Base-by-base conservation (phyloP, 1,284 basidiomycete species). In the Ustilago trichophora region DNA sequence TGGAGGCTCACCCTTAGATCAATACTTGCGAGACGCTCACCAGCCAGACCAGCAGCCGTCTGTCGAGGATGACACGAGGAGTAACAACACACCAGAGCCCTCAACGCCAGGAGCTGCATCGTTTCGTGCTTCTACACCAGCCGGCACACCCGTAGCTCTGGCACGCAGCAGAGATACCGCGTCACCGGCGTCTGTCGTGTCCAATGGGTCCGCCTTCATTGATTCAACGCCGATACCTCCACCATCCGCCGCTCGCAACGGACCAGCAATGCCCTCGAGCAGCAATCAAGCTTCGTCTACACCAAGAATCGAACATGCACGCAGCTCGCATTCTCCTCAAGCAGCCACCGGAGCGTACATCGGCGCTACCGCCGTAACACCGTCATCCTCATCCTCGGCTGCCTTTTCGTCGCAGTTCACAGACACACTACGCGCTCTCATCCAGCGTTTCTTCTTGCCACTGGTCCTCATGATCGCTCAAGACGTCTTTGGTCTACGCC, bases 1-100 rank as follows among this genome's bases (percentile, higher is more conserved):
- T 32, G 69, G 60, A 21, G 72, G 69, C 6, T 70, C 67, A 19
- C 72, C 72, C 2, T 21, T 72, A 15, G 65, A 68, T 26, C 43
- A 54, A 31, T 75, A 75, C 24, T 54, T 75, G 2, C 66, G 49
- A 3, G 46, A 69, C n/a, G 26, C 58, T 3, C 36, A 55, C 9
- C 41, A 31, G 12, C 10, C 52, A 10, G 29, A 55, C 4, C 5
- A 16, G n/a, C 35, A 27, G 12, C 4, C 27, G 5, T 11, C 4
- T 10, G 1, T 16, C 9, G 16, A 18, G 26, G 42, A 26, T 22
- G 16, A 10, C 18, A 24, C 21, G 12, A 31, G 8, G 37, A 44
- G 22, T n/a, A 13, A 25, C 27, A 10, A 15, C 19, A 18, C 18
- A 12, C 38, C 36, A 13, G 16, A 19, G 24, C 29, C 54, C 3